Percentiles rank a stretch among this genome's conserved stretches.
Evolutionary conservation across 2,329 filamentous ascomycete species (phyloP).

Genomic region (Drechslera avenae): DNA sequence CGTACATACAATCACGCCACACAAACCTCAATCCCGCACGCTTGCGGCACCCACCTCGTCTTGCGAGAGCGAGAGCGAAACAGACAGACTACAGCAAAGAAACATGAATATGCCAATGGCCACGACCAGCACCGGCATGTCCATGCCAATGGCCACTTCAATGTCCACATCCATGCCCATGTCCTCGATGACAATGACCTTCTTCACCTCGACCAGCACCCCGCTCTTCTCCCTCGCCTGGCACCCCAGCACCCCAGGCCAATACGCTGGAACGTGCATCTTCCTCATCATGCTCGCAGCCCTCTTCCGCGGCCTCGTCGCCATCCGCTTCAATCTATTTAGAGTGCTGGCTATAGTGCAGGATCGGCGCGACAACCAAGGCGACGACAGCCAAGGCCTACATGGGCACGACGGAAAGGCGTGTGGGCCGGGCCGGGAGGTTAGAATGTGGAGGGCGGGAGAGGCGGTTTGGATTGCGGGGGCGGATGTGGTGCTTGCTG

Average conservation of each 20-base stretch:
- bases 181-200: constrained; percentile 61
- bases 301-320: constrained; percentile 70
- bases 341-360: constrained; percentile 48
- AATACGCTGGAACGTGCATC: constrained; percentile 86
- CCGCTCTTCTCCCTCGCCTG: constrained; percentile 70
- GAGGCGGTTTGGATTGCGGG: constrained; percentile 78
- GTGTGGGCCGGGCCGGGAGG: constrained; percentile 58
- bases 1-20: too few relatives aligned
- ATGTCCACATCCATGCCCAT: constrained; percentile 10
- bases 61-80: too few relatives aligned
- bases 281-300: constrained; percentile 79
- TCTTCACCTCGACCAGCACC: constrained; percentile 66
- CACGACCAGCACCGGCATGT: constrained; percentile 9
- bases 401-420: constrained; percentile 48
- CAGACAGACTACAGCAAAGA: constrained; percentile 7
- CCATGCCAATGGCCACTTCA: too few relatives aligned
- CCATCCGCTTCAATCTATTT: constrained; percentile 62
- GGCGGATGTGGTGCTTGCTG: constrained; percentile 70
- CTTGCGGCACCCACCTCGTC: too few relatives aligned
- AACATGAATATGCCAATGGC: constrained; percentile 15
- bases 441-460: constrained; percentile 74
- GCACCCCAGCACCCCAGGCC: constrained; percentile 69
- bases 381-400: too few relatives aligned
- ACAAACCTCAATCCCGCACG: too few relatives aligned
- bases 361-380: constrained; percentile 56